A percentile compares a stretch with the other conserved stretches of the same genome.
phyloP scores from a whole-genome alignment of 495 filamentous ascomycete genomes.

The Lasiosphaeria hispida region DNA sequence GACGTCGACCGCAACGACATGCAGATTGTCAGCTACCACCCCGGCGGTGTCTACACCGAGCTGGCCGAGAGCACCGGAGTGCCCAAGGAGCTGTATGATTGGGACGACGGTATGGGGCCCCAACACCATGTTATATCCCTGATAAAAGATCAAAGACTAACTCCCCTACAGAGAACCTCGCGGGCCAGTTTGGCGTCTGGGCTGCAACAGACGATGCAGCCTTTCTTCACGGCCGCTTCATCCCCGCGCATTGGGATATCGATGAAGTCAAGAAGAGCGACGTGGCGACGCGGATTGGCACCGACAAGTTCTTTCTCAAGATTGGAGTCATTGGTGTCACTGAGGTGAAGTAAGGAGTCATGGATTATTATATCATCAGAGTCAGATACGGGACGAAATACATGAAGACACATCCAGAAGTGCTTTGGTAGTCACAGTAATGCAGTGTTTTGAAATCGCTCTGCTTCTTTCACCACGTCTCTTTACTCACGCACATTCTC shows the following conservation, averaged over 20 bases:
- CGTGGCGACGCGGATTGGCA: background rate
- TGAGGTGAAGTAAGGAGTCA: background rate
- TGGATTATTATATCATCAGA: too few relatives aligned
- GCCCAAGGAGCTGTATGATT: conserved; percentile 17
- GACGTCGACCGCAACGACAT: conserved; percentile 29
- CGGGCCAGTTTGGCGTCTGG: conserved; percentile 52
- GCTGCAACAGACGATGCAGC: conserved; percentile 44
- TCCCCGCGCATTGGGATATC: conserved; percentile 54
- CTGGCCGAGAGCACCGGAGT: conserved; percentile 19
- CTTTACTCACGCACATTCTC: too few relatives aligned
- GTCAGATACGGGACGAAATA: too few relatives aligned
- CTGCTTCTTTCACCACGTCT: too few relatives aligned
- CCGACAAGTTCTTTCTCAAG: conserved; percentile 8
- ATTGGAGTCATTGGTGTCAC: conserved; percentile 14
- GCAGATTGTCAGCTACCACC: conserved; percentile 47
- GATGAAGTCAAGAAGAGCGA: conserved; percentile 41
- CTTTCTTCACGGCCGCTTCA: conserved; percentile 52
- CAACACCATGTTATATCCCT: background rate
- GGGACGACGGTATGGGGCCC: conserved; percentile 37
- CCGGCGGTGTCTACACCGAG: conserved; percentile 39
- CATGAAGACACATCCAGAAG: too few relatives aligned
- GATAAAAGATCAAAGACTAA: too few relatives aligned
- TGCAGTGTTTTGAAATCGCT: too few relatives aligned
- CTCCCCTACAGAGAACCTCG: conserved; percentile 25
- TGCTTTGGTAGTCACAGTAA: too few relatives aligned